Conservation (phyloP, 1,284 basidiomycete species). For the Sporisorium reilianum region DNA sequence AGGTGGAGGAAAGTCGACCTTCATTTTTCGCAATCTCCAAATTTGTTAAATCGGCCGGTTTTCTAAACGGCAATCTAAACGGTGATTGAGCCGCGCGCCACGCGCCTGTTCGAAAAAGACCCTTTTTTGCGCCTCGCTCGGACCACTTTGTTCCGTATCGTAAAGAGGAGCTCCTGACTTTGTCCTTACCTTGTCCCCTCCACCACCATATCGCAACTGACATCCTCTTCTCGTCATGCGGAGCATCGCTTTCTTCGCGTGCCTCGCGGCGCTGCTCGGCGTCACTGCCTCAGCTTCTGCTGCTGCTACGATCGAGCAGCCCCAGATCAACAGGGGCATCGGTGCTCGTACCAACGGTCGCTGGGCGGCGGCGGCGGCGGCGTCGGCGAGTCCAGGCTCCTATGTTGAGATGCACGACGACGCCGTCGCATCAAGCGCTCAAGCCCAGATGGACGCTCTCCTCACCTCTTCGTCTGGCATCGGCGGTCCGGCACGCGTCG, state of each 20-base stretch:
- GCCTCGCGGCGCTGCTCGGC: conserved; percentile 39
- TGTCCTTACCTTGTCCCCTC: neutral
- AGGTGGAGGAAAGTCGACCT: conserved; percentile 11
- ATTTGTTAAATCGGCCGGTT: conserved; percentile 9
- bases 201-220: neutral
- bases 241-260: conserved; percentile 36
- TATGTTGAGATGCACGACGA: conserved; percentile 26
- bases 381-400: conserved; percentile 8
- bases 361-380: conserved; percentile 14
- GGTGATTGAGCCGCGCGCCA: neutral
- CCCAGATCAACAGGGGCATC: conserved; percentile 41
- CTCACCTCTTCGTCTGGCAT: conserved; percentile 20
- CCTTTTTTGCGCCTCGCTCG: conserved; percentile 5
- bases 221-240: conserved; percentile 14
- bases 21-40: neutral
- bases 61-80: conserved; percentile 22
- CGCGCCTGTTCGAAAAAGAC: conserved; percentile 1
- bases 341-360: conserved; percentile 30
- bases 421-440: conserved; percentile 10
- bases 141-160: conserved; percentile 28
- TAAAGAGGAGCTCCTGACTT: too few species aligned
- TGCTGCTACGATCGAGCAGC: conserved; percentile 23
- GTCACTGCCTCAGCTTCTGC: conserved; percentile 30
- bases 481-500: conserved; percentile 41
- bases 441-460: conserved; percentile 26